Conservation (phyloP, 2,329 filamentous ascomycete species). For the Ambrosiella xylebori region DNA sequence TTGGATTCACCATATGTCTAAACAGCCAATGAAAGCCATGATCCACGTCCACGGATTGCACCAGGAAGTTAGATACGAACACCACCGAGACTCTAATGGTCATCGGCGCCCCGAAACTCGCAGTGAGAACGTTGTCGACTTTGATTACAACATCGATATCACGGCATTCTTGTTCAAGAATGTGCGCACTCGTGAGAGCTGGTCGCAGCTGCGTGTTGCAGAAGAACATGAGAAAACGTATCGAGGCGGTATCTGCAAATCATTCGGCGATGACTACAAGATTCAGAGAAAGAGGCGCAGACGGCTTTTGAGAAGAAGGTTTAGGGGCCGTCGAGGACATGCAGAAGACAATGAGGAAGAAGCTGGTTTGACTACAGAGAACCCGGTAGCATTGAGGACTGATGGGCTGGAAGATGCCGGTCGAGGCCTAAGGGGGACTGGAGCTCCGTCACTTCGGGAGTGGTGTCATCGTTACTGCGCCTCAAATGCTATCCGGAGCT, state of each 20-base stretch:
- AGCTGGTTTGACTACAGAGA: background rate
- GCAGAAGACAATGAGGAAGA: constrained; percentile 19
- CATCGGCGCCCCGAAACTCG: background rate
- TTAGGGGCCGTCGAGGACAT: constrained; percentile 14
- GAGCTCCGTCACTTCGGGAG: constrained; percentile 20
- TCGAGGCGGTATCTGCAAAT: constrained; percentile 45
- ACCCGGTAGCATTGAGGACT: background rate
- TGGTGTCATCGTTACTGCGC: constrained; percentile 56
- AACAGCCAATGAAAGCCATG: constrained; percentile 33
- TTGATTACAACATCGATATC: constrained; percentile 40
- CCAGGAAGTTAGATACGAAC: constrained; percentile 23
- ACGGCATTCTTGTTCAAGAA: constrained; percentile 38
- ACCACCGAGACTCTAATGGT: constrained; percentile 23
- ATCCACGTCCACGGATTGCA: constrained; percentile 38
- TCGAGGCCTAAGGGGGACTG: constrained; percentile 18
- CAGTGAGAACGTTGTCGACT: constrained; percentile 28
- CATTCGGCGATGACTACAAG: constrained; percentile 29
- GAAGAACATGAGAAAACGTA: constrained; percentile 42
- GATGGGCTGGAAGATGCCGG: constrained; percentile 2
- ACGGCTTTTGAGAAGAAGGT: constrained; percentile 2
- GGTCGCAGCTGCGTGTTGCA: constrained; percentile 31
- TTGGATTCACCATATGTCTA: constrained; percentile 28
- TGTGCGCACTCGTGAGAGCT: constrained; percentile 23
- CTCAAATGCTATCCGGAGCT: constrained; percentile 39
- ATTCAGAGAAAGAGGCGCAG: constrained; percentile 12